Percentiles rank a stretch among this genome's conserved stretches.
Evolutionary conservation across 2,329 filamentous ascomycete species (phyloP).

Genomic region (Aspergillus fijiensis): DNA sequence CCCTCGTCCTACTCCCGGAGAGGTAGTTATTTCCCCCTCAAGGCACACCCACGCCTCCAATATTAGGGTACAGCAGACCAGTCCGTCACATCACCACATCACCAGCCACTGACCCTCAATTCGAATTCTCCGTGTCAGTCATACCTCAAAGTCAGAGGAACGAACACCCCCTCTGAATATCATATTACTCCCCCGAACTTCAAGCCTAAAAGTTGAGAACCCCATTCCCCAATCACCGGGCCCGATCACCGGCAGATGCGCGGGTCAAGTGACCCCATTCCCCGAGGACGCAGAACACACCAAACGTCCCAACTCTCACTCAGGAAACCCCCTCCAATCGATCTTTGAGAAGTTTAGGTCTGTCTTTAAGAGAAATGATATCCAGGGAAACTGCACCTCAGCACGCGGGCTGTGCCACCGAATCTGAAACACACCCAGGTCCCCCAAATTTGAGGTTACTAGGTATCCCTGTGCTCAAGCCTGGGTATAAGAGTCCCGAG

Average conservation of each 20-base stretch:
- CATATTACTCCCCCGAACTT: neutral
- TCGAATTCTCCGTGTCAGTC: neutral
- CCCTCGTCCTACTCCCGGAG: no score
- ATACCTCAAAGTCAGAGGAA: no score
- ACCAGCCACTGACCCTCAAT: neutral
- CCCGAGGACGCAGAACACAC: neutral
- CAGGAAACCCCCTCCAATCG: no score
- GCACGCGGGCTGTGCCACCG: neutral
- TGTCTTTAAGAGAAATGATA: no score
- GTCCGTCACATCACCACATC: neutral
- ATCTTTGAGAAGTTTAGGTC: no score
- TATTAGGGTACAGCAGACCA: neutral
- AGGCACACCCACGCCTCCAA: no score
- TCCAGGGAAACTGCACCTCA: neutral
- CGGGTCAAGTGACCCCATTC: constrained; percentile 15
- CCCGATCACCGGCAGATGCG: constrained; percentile 10
- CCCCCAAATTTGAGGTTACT: no score
- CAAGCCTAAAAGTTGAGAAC: neutral
- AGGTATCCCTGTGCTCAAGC: no score
- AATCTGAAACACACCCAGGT: neutral
- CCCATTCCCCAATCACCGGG: constrained; percentile 10
- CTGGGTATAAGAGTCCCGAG: no score
- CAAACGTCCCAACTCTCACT: no score
- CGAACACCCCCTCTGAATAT: no score
- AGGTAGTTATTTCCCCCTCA: no score